Evolutionary conservation across 78 protist genomes (phyloP).

Genomic region (Dictyostelium discoideum): dicty_2.7 NC_007090.3:267501-268000

Average conservation of each 20-base stretch:
- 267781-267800: conserved; percentile 30
- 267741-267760: conserved; percentile 16
- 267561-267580: background rate
- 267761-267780: conserved; percentile 55
- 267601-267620: conserved; percentile 59
- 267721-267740: conserved; percentile 37
- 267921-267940: background rate
- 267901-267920: conserved; percentile 45
- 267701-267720: background rate
- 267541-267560: conserved; percentile 19
- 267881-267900: conserved; percentile 34
- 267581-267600: conserved; percentile 18
- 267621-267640: conserved; percentile 48
- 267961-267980: conserved; percentile 52
- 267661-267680: conserved; percentile 36
- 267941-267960: background rate
- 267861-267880: conserved; percentile 75
- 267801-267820: conserved; percentile 64
- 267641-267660: conserved; percentile 51
- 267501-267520: too few species aligned
- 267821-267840: conserved; percentile 55
- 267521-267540: background rate
- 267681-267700: conserved; percentile 47
- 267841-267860: conserved; percentile 65
- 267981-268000: conserved; percentile 21